Evolutionary conservation across 2,329 filamentous ascomycete genomes (phyloP).

Genomic region (Diaporthe longicolla): DNA sequence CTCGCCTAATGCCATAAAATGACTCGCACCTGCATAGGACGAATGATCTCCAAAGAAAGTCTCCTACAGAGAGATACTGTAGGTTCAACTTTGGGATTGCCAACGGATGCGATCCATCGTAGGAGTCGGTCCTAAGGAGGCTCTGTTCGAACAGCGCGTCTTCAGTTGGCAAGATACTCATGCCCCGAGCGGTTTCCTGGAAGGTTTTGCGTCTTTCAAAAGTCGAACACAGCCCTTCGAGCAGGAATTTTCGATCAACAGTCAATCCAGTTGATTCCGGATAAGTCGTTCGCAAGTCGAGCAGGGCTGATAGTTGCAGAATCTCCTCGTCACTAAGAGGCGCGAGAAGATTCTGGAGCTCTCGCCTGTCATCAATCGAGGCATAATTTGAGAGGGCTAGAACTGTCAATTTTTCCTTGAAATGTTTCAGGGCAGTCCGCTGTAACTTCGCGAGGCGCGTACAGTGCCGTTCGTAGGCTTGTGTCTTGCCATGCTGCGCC

Average conservation of each 20-base stretch:
- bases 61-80: conserved; percentile 93
- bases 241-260: conserved; percentile 73
- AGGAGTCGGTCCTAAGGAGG: conserved; percentile 85
- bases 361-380: conserved; percentile 83
- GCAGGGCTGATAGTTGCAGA: conserved; percentile 73
- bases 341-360: conserved; percentile 82
- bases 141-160: conserved; percentile 82
- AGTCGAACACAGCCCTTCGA: conserved; percentile 80
- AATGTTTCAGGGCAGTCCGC: conserved; percentile 81
- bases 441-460: conserved; percentile 83
- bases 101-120: conserved; percentile 88
- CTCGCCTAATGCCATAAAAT: conserved; percentile 93
- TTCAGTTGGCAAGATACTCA: conserved; percentile 89
- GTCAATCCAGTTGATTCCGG: conserved; percentile 77
- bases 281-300: conserved; percentile 88
- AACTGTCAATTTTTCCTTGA: conserved; percentile 92
- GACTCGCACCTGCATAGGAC: conserved; percentile 90
- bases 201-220: conserved; percentile 87
- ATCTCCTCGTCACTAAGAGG: conserved; percentile 83
- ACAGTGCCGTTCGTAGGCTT: conserved; percentile 87
- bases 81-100: conserved; percentile 95
- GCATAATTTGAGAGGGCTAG: conserved; percentile 93
- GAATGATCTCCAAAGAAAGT: conserved; percentile 97
- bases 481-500: conserved; percentile 77
- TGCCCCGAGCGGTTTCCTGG: conserved; percentile 79